Conservation (phyloP, 371 early-diverging fungal genomes). For the Basidiobolus heterosporus region DNA sequence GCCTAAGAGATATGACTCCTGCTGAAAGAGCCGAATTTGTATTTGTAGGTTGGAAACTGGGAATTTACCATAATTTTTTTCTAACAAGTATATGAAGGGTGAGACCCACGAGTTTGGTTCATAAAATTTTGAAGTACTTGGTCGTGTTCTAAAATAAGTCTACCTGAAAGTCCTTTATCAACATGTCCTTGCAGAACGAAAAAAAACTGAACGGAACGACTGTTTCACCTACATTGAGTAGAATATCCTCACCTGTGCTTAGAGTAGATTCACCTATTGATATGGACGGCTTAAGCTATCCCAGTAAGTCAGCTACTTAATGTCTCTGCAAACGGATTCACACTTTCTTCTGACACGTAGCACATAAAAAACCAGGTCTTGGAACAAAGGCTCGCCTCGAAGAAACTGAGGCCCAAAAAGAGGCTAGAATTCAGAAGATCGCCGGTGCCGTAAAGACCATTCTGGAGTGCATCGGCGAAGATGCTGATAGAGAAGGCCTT, state of each 20-base stretch:
- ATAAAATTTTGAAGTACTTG: no score
- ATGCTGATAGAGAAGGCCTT: conserved; percentile 84
- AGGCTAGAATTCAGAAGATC: conserved; percentile 51
- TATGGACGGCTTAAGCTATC: conserved; percentile 31
- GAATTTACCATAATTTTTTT: no score
- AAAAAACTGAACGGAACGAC: not conserved
- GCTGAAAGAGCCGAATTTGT: no score
- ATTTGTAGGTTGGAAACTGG: no score
- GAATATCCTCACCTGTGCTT: not conserved
- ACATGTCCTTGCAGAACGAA: not conserved
- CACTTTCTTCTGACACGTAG: not conserved
- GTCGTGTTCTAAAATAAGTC: no score
- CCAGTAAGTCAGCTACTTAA: conserved; percentile 18
- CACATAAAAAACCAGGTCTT: conserved; percentile 17
- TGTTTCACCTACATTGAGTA: not conserved
- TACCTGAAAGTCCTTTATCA: not conserved
- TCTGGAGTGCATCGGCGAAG: conserved; percentile 87
- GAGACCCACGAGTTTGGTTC: no score
- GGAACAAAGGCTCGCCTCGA: conserved; percentile 57
- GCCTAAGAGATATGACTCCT: no score
- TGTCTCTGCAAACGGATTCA: no score
- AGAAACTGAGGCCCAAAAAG: conserved; percentile 53
- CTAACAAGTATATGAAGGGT: no score
- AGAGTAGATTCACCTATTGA: conserved; percentile 9
- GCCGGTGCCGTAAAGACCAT: conserved; percentile 75